A percentile compares a stretch with the other conserved stretches of the same genome.
These are phyloP conservation scores for Henningerozyma blattae DNA, from an alignment of 805 yeast species.

Conservation along the genomic window DNA sequence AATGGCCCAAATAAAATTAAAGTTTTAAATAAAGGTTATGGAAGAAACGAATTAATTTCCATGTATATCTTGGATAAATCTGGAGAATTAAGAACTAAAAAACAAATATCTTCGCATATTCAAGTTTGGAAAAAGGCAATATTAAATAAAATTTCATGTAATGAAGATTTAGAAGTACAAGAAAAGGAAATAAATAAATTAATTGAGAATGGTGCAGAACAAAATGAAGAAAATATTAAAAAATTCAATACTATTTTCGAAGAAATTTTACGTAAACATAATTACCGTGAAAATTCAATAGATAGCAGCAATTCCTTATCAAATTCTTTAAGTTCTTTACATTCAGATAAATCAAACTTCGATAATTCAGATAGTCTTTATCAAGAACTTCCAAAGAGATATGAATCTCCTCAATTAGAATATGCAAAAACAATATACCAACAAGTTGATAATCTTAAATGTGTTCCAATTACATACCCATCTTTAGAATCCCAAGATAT, in stretches of 20 bases:
- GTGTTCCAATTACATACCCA: conserved; percentile 12
- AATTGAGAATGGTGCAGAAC: conserved; percentile 25
- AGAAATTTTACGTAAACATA: conserved; percentile 11
- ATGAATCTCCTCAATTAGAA: conserved; percentile 11
- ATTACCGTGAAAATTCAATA: neutral
- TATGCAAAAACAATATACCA: conserved; percentile 18
- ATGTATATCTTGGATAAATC: conserved; percentile 71
- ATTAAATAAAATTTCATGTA: conserved; percentile 16
- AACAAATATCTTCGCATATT: conserved; percentile 89
- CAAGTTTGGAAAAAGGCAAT: conserved; percentile 79
- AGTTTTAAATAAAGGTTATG: conserved; percentile 75
- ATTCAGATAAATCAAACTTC: neutral
- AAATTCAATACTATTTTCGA: conserved; percentile 18
- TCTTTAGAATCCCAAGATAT: neutral
- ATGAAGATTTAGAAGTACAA: conserved; percentile 12
- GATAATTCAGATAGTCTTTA: neutral
- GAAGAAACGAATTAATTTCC: conserved; percentile 89
- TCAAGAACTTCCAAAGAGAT: neutral
- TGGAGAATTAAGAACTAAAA: conserved; percentile 72
- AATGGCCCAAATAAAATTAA: conserved; percentile 80
- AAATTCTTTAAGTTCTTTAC: neutral
- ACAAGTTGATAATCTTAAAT: conserved; percentile 13
- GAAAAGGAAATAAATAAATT: conserved; percentile 19
- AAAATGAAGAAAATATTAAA: conserved; percentile 14
- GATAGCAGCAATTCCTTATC: too few species aligned